These are phyloP conservation scores for Yamadazyma siamensis DNA, from an alignment of 1,139 yeast species.

Conservation along the genomic window DNA sequence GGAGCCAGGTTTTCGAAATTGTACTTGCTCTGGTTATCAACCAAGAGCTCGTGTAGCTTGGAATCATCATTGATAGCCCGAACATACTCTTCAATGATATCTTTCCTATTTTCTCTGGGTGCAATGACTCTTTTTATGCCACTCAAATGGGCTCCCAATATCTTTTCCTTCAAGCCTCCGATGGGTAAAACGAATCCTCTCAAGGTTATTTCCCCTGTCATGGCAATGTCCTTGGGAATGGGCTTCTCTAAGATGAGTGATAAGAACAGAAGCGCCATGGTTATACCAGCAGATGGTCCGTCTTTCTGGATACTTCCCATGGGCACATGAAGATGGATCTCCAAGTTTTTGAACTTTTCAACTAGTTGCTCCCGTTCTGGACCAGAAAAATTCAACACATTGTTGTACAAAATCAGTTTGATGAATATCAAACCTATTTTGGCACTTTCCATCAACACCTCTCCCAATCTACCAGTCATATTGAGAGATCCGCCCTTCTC, in stretches of 20 bases:
- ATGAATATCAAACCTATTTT: conserved; percentile 76
- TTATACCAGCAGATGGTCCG: conserved; percentile 92
- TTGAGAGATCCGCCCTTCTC: conserved; percentile 41
- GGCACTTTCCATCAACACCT: conserved; percentile 78
- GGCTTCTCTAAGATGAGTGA: conserved; percentile 68
- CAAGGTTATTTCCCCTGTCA: conserved; percentile 92
- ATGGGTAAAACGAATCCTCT: conserved; percentile 85
- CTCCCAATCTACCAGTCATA: conserved; percentile 83
- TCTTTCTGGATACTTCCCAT: conserved; percentile 87
- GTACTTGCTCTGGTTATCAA: conserved; percentile 29
- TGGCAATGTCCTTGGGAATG: conserved; percentile 69
- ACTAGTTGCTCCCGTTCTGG: conserved; percentile 26
- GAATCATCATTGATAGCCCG: conserved; percentile 31
- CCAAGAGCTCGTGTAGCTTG: conserved; percentile 31
- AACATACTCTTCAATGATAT: conserved; percentile 59
- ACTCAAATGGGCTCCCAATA: conserved; percentile 79
- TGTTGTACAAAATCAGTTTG: conserved; percentile 50
- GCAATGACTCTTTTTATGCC: conserved; percentile 57
- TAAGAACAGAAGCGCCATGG: conserved; percentile 78
- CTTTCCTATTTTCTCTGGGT: conserved; percentile 70
- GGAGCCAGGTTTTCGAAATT: conserved; percentile 37
- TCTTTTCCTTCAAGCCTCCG: conserved; percentile 85
- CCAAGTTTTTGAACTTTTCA: conserved; percentile 49
- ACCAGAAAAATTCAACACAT: conserved; percentile 26
- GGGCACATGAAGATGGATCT: conserved; percentile 83